phyloP scores from a whole-genome alignment of 441 rosid species.

The Mallotus repandus region DNA sequence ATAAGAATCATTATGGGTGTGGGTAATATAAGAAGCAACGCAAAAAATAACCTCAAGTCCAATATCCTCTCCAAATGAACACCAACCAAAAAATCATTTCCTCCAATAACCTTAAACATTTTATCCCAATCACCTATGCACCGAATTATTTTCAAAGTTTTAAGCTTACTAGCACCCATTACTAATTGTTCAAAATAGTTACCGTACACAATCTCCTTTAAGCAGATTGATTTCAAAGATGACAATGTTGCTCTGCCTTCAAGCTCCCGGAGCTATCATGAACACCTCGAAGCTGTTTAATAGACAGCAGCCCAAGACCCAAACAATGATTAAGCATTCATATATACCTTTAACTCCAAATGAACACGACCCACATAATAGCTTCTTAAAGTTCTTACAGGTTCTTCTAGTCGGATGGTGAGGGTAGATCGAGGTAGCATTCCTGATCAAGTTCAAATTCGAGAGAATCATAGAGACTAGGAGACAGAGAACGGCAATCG shows the following conservation, averaged over 20 bases:
- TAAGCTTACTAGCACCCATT: constrained; percentile 50
- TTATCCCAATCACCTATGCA: constrained; percentile 80
- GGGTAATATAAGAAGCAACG: no score
- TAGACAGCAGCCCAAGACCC: constrained; percentile 61
- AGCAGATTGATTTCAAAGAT: constrained; percentile 55
- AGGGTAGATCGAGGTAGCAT: constrained; percentile 70
- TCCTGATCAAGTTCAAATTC: constrained; percentile 70
- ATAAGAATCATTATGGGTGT: constrained; percentile 92
- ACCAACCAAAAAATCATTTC: constrained; percentile 42
- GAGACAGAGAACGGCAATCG: constrained; percentile 24
- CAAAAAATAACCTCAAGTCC: no score
- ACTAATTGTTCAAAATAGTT: constrained; percentile 60
- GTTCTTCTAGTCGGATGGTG: constrained; percentile 38
- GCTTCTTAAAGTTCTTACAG: constrained; percentile 66
- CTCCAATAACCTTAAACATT: constrained; percentile 43
- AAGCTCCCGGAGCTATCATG: constrained; percentile 46
- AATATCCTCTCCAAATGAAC: constrained; percentile 64
- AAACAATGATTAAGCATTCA: constrained; percentile 66
- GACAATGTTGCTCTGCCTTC: constrained; percentile 46
- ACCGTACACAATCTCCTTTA: constrained; percentile 68
- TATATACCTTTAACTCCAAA: constrained; percentile 81
- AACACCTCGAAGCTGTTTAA: constrained; percentile 73
- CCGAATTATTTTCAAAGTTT: constrained; percentile 50
- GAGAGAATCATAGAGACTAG: constrained; percentile 30
- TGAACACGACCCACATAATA: constrained; percentile 70